phyloP scores from a whole-genome alignment of 2,329 filamentous ascomycete species.

The Beauveria scarabaeidicola region DNA sequence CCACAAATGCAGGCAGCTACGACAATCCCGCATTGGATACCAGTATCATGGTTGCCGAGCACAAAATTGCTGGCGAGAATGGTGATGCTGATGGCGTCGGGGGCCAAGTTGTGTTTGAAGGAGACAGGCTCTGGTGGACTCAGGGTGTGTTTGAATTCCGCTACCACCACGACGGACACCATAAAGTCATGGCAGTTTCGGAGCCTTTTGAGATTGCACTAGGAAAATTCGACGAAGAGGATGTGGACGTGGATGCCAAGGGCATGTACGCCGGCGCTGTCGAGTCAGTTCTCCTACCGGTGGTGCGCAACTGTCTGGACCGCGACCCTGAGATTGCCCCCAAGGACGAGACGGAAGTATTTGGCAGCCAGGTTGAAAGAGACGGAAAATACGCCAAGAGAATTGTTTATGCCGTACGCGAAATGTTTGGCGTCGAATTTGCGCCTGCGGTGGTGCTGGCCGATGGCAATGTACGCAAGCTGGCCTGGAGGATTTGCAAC shows the following conservation, averaged over 20 bases:
- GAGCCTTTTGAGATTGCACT: slow-evolving; percentile 88
- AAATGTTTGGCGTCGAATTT: slow-evolving; percentile 97
- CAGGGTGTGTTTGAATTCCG: slow-evolving; percentile 94
- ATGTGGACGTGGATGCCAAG: slow-evolving; percentile 52
- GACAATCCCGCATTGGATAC: slow-evolving; percentile 67
- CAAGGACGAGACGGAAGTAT: slow-evolving; percentile 66
- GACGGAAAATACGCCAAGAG: slow-evolving; percentile 83
- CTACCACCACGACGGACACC: slow-evolving; percentile 88
- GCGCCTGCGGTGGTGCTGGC: slow-evolving; percentile 85
- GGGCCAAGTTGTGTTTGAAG: slow-evolving; percentile 79
- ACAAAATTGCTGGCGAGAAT: slow-evolving; percentile 44
- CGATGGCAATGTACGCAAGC: slow-evolving; percentile 80
- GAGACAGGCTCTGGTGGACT: slow-evolving; percentile 96
- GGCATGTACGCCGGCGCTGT: slow-evolving; percentile 59
- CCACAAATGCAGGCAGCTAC: slow-evolving; percentile 67
- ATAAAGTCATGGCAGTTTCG: slow-evolving; percentile 90
- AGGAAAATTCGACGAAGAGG: slow-evolving; percentile 67
- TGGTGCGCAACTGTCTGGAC: slow-evolving; percentile 89
- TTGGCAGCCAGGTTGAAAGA: slow-evolving; percentile 75
- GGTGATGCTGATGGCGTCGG: slow-evolving; percentile 52
- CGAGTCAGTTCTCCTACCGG: slow-evolving; percentile 67
- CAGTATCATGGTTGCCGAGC: slow-evolving; percentile 65
- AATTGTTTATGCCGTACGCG: slow-evolving; percentile 86
- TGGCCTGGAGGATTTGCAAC: slow-evolving; percentile 92
- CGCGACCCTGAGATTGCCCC: slow-evolving; percentile 86